phyloP scores from a whole-genome alignment of 1,139 yeast genomes.

The Petasospora rhodanensis region DNA sequence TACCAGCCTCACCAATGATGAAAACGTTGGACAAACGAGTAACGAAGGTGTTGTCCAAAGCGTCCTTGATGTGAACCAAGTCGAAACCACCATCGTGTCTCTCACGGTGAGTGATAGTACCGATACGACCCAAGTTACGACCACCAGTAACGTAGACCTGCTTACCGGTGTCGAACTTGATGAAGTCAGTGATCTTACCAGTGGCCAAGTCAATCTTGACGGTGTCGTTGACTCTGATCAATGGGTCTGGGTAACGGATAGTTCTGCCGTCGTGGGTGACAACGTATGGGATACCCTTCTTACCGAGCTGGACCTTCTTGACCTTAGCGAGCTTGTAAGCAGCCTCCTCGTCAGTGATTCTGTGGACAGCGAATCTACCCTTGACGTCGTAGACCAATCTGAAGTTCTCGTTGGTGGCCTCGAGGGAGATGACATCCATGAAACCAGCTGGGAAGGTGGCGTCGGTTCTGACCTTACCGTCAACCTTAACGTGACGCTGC shows the following conservation, averaged over 20 bases:
- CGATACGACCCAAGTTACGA: conserved; percentile 99
- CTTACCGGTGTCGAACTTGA: conserved; percentile 94
- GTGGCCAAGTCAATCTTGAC: conserved; percentile 94
- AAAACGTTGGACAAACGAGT: conserved; percentile 97
- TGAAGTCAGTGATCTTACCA: conserved; percentile 88
- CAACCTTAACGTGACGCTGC: conserved; percentile 99
- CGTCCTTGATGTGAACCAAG: conserved; percentile 96
- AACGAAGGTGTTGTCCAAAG: conserved; percentile 95
- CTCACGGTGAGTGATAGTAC: conserved; percentile 97
- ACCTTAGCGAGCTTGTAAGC: conserved; percentile 97
- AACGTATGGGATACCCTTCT: conserved; percentile 96
- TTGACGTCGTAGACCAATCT: conserved; percentile 96
- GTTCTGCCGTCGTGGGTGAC: conserved; percentile 99
- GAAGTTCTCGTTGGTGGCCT: conserved; percentile 98
- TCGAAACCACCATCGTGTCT: conserved; percentile 99
- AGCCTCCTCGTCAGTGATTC: conserved; percentile 98
- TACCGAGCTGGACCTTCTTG: conserved; percentile 96
- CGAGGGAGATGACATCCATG: conserved; percentile 97
- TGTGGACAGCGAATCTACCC: conserved; percentile 99
- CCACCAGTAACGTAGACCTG: conserved; percentile 98
- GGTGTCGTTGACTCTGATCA: conserved; percentile 93
- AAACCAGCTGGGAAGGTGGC: conserved; percentile 98
- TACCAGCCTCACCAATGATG: conserved; percentile 96
- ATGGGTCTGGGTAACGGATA: conserved; percentile 98
- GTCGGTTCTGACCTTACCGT: conserved; percentile 99